A percentile compares a stretch with the other conserved stretches of the same genome.
These are phyloP conservation scores for Ramaria sp. DNA, from an alignment of 768 basidiomycete genomes.

Conservation along the genomic window DNA sequence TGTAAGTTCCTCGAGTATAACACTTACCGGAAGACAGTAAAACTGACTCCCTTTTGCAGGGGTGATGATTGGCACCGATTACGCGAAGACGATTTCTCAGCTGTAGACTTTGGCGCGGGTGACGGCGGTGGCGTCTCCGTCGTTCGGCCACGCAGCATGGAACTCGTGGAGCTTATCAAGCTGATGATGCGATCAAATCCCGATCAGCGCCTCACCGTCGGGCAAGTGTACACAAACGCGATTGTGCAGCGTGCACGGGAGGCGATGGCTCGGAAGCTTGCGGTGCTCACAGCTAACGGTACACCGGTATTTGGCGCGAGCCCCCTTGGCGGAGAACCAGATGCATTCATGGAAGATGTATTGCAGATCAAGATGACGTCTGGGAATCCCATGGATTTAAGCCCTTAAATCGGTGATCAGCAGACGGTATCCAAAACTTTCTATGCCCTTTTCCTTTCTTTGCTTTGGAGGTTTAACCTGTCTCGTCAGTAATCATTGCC, in stretches of 20 bases:
- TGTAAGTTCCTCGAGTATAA: constrained; percentile 42
- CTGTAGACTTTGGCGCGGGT: constrained; percentile 40
- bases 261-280: constrained; percentile 46
- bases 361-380: neutral
- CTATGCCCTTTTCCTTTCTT: neutral
- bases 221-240: constrained; percentile 47
- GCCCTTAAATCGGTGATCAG: neutral
- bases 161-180: constrained; percentile 56
- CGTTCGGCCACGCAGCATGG: constrained; percentile 43
- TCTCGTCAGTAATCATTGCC: neutral
- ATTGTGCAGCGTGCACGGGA: constrained; percentile 52
- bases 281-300: neutral
- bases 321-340: constrained; percentile 49
- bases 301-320: constrained; percentile 40
- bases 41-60: constrained; percentile 32
- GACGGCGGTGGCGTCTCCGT: constrained; percentile 5
- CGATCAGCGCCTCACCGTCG: constrained; percentile 41
- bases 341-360: constrained; percentile 56
- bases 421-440: neutral
- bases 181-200: constrained; percentile 74
- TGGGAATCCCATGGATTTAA: neutral
- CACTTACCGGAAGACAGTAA: neutral
- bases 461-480: neutral
- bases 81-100: constrained; percentile 82
- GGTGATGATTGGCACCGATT: constrained; percentile 92